Conservation (phyloP, 2,329 filamentous ascomycete genomes). For the Fusarium agapanthi region DNA sequence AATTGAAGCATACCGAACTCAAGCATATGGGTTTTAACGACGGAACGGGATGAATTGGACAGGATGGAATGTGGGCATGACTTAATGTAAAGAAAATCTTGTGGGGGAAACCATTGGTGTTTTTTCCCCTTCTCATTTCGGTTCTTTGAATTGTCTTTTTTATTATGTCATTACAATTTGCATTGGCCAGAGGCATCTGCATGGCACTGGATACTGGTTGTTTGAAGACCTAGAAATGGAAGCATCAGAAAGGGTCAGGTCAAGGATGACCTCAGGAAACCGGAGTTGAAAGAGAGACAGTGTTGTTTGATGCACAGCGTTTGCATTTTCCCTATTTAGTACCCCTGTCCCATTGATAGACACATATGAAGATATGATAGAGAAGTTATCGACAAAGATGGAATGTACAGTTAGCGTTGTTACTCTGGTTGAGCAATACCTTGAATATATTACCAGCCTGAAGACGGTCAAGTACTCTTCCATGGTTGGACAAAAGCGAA, state of each 20-base stretch:
- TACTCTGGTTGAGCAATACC: constrained; percentile 10
- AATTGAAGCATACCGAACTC: constrained; percentile 1
- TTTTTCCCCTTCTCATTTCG: constrained; percentile 12
- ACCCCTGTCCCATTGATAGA: constrained; percentile 23
- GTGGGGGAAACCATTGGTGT: constrained; percentile 21
- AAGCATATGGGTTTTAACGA: constrained; percentile 31
- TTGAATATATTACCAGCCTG: constrained; percentile 7
- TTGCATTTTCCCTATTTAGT: constrained; percentile 12
- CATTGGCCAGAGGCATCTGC: constrained; percentile 34
- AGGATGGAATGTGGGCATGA: constrained; percentile 30
- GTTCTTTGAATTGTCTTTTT: constrained; percentile 37
- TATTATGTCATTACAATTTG: constrained; percentile 19
- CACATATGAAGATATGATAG: constrained; percentile 14
- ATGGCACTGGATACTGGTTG: constrained; percentile 10
- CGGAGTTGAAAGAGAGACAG: constrained; percentile 27
- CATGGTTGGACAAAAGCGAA: constrained; percentile 15
- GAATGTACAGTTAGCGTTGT: constrained; percentile 35
- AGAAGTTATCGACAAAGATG: constrained; percentile 25
- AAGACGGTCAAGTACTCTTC: constrained; percentile 5
- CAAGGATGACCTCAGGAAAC: constrained; percentile 26
- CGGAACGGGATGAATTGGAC: constrained; percentile 26
- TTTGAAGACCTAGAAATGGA: constrained; percentile 8
- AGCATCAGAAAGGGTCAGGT: constrained; percentile 11
- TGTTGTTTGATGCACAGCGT: constrained; percentile 19
- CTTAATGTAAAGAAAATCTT: constrained; percentile 26